Conservation (phyloP, 345 rosid genomes). For the Acer negundo region DNA sequence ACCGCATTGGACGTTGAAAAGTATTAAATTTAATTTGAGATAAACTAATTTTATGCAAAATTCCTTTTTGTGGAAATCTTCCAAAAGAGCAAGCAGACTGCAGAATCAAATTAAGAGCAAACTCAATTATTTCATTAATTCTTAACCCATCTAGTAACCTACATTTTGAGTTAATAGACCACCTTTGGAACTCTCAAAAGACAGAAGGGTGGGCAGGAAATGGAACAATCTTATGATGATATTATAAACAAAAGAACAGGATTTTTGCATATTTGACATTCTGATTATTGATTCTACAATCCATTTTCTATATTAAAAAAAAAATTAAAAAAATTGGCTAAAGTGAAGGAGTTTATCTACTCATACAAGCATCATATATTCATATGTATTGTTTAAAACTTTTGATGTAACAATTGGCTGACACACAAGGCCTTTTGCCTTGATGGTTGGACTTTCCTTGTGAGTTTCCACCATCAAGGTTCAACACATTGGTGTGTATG, state of each 20-base stretch:
- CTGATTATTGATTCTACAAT: not conserved
- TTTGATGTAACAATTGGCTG: too few relatives aligned
- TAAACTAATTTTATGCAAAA: not conserved
- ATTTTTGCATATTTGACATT: conserved; percentile 12
- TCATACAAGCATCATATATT: not conserved
- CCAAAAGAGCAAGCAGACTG: too few relatives aligned
- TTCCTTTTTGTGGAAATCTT: not conserved
- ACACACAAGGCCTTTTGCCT: too few relatives aligned
- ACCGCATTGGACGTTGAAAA: too few relatives aligned
- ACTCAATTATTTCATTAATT: not conserved
- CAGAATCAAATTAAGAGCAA: not conserved
- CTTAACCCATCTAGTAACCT: not conserved
- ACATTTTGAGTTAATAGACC: not conserved
- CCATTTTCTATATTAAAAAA: not conserved
- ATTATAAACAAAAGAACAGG: not conserved
- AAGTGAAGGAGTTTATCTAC: not conserved
- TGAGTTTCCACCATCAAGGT: too few relatives aligned
- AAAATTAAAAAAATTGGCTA: not conserved
- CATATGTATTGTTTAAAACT: not conserved
- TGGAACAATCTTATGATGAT: not conserved
- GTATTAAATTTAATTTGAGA: not conserved
- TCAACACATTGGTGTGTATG: too few relatives aligned
- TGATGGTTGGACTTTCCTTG: too few relatives aligned
- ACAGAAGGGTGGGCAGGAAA: not conserved
- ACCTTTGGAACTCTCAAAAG: not conserved